Percentiles rank a stretch among this genome's conserved stretches.
phyloP scores from a whole-genome alignment of 2,329 filamentous ascomycete species.

The Cercospora brassicicola region DNA sequence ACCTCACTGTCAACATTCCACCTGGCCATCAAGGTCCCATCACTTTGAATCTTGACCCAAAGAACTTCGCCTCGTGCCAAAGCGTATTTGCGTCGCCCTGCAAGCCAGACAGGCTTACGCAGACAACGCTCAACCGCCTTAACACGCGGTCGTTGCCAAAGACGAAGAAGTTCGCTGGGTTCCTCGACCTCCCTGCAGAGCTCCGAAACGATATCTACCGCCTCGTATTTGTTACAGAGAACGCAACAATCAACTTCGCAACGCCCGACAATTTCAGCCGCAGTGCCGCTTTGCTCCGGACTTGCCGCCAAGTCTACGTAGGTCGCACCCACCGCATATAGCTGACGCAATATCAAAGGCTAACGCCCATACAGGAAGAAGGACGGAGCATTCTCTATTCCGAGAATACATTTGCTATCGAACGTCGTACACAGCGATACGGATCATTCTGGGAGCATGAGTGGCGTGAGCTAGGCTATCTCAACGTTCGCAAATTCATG shows the following conservation, averaged over 20 bases:
- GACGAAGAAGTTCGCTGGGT: constrained; percentile 23
- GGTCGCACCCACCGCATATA: background rate
- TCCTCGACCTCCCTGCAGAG: constrained; percentile 44
- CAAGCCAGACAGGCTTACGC: constrained; percentile 19
- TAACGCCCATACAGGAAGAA: constrained; percentile 41
- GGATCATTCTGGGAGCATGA: constrained; percentile 44
- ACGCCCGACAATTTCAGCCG: constrained; percentile 41
- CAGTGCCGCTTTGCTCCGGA: constrained; percentile 49
- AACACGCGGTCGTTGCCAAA: constrained; percentile 27
- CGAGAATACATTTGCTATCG: constrained; percentile 52
- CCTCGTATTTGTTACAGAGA: constrained; percentile 42
- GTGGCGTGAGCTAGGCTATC: constrained; percentile 39
- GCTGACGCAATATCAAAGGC: constrained; percentile 5
- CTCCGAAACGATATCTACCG: constrained; percentile 52
- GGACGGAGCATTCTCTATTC: constrained; percentile 52
- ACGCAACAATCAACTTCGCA: constrained; percentile 40
- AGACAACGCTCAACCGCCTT: constrained; percentile 22
- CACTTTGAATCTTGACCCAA: constrained; percentile 44
- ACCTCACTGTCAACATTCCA: constrained; percentile 50
- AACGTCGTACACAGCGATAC: constrained; percentile 40
- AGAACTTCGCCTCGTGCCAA: constrained; percentile 15
- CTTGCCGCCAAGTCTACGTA: constrained; percentile 46
- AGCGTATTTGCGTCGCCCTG: background rate
- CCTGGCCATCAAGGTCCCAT: constrained; percentile 49
- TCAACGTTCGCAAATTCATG: constrained; percentile 46